A percentile compares a stretch with the other conserved stretches of the same genome.
Evolutionary conservation across 2,329 filamentous ascomycete species (phyloP).

Genomic region (Didymella sp.): DNA sequence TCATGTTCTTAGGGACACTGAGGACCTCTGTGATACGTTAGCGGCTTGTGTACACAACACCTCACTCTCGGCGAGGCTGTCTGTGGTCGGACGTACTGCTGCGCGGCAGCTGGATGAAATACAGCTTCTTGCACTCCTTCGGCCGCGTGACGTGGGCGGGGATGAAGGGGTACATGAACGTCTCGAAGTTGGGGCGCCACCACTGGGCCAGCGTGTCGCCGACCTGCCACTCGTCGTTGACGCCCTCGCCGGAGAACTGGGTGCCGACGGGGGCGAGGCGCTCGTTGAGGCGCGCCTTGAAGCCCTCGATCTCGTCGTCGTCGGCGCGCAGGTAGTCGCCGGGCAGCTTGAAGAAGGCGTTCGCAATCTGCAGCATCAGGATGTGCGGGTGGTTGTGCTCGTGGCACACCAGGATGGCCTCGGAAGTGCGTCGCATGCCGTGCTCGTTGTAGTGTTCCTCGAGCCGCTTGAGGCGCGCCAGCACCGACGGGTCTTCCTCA

Average conservation of each 20-base stretch:
- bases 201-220: conserved; percentile 95
- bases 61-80: no score
- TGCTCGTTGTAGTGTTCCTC: conserved; percentile 91
- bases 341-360: conserved; percentile 98
- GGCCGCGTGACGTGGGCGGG: conserved; percentile 94
- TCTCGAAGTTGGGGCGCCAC: conserved; percentile 99
- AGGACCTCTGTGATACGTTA: conserved; percentile 73
- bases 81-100: conserved; percentile 73
- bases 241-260: conserved; percentile 79
- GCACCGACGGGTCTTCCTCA: conserved; percentile 94
- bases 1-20: conserved; percentile 99
- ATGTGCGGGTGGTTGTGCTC: conserved; percentile 99
- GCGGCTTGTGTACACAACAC: no score
- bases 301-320: conserved; percentile 92
- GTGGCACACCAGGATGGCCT: conserved; percentile 96
- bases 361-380: conserved; percentile 98
- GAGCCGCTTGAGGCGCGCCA: conserved; percentile 89
- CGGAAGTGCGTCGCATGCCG: conserved; percentile 96
- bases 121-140: conserved; percentile 99
- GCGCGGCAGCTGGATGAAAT: conserved; percentile 92
- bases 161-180: conserved; percentile 99
- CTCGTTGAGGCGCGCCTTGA: conserved; percentile 92
- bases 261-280: conserved; percentile 90
- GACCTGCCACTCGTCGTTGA: conserved; percentile 93
- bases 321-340: conserved; percentile 91